Conservation (phyloP, 2,329 filamentous ascomycete species). For the Incumbomyces delicatus region DNA sequence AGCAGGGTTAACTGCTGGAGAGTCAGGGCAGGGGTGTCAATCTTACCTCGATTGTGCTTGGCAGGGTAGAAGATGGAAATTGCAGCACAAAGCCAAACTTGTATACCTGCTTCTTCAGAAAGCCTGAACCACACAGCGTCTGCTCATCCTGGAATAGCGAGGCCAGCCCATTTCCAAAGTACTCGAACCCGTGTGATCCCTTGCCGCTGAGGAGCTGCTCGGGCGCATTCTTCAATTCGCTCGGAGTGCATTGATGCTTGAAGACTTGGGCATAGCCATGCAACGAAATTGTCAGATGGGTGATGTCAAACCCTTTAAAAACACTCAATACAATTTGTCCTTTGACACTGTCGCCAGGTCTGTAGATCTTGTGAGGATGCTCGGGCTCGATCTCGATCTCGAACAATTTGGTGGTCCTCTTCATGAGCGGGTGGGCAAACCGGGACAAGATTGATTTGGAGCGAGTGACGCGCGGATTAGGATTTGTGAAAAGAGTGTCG, state of each 20-base stretch:
- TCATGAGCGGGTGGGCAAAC: slow-evolving; percentile 46
- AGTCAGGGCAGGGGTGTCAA: slow-evolving; percentile 8
- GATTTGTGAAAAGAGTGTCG: slow-evolving; percentile 29
- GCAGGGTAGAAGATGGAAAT: slow-evolving; percentile 50
- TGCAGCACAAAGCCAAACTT: slow-evolving; percentile 56
- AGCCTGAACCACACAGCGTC: slow-evolving; percentile 54
- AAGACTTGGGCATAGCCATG: slow-evolving; percentile 58
- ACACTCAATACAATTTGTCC: slow-evolving; percentile 52
- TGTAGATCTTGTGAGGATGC: slow-evolving; percentile 53
- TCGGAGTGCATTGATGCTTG: slow-evolving; percentile 50
- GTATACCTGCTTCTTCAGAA: slow-evolving; percentile 54
- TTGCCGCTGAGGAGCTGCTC: slow-evolving; percentile 45
- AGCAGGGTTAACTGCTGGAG: slow-evolving; percentile 15
- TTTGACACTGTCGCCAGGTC: slow-evolving; percentile 52
- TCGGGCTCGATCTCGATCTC: slow-evolving; percentile 55
- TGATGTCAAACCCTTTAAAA: slow-evolving; percentile 51
- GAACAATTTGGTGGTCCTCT: slow-evolving; percentile 45
- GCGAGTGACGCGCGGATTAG: slow-evolving; percentile 31
- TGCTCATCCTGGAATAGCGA: slow-evolving; percentile 57
- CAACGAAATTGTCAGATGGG: slow-evolving; percentile 53
- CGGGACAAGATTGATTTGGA: slow-evolving; percentile 41
- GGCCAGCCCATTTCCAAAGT: slow-evolving; percentile 55
- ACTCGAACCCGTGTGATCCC: slow-evolving; percentile 42
- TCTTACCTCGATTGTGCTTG: slow-evolving; percentile 90
- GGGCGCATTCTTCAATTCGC: slow-evolving; percentile 42